Base-by-base conservation (phyloP, 208 protist genomes). In the Trypanosoma conorhini region DNA sequence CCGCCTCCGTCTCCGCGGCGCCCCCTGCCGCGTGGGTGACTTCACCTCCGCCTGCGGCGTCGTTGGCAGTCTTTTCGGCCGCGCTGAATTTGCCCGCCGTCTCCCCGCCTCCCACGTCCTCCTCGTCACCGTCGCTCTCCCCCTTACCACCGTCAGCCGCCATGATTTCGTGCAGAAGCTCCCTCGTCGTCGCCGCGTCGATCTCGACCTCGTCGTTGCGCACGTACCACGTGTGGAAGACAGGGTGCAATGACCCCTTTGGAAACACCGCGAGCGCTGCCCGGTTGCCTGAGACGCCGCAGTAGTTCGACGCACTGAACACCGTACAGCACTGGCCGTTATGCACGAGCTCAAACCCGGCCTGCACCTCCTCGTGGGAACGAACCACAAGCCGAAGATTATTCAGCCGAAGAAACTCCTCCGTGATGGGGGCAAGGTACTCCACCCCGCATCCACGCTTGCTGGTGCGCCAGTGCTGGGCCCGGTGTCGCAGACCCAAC, bases 361-460 rank as follows among this genome's bases (percentile, higher is more conserved):
- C 86, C 15, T 88, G 75, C 35, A 93, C 92, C 22, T 98, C 74
- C 63, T 99, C 95, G 78, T 99, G 97, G 10, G 96, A 94, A 51
- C 96, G 82, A 60, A 91, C 83, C n/a, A 99, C 78, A 30, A 98
- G 67, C 58, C 99, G 95, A 21, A 99, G 85, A 46, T 99, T 97
- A 69, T 99, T 98, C 72, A 92, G 85, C 28, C 91, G 79, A 3
- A 99, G 76, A 79, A 99, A 99, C 30, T 92, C 76, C 15, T 88
- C 79, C 17, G 99, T 98, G 51, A 99, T 86, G 73, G 97, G 92
- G 5, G 88, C 24, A 54, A 97, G 95, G 85, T 99, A 99, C 30
- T 98, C 98, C 55, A 97, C 99, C 0, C 98, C 99, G 42, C 99
- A 99, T 56, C 99, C 99, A 48, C 99, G 96, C 61, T 99, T 99